Evolutionary conservation across 768 basidiomycete genomes (phyloP).

Genomic region (Lyophyllum atratum): DNA sequence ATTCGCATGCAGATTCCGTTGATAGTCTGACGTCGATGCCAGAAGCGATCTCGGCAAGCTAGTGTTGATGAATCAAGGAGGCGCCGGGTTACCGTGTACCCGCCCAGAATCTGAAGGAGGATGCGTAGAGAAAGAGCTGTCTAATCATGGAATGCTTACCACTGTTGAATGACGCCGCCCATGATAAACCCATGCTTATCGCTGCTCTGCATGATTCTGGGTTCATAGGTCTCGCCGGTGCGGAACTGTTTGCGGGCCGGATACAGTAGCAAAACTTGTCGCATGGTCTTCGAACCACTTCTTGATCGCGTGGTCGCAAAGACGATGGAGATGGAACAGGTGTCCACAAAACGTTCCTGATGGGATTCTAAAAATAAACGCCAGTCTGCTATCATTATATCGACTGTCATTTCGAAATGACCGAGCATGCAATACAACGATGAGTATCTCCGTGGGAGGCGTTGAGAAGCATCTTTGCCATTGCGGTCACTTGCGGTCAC

Average conservation of each 20-base stretch:
- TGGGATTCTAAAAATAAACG: conserved; percentile 2
- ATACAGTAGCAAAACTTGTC: background rate
- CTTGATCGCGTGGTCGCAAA: background rate
- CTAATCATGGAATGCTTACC: background rate
- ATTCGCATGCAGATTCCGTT: background rate
- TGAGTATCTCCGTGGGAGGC: background rate
- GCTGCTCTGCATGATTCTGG: background rate
- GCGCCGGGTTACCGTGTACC: background rate
- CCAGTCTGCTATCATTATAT: background rate
- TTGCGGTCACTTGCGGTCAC: background rate
- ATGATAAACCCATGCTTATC: background rate
- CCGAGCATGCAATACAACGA: background rate
- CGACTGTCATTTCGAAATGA: background rate
- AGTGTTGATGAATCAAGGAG: background rate
- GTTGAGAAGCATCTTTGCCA: background rate
- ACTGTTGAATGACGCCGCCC: background rate
- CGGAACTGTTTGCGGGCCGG: background rate
- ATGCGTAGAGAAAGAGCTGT: too few relatives aligned
- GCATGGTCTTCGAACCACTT: conserved; percentile 1
- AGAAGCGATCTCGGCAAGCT: background rate
- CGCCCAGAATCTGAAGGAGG: background rate
- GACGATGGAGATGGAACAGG: background rate
- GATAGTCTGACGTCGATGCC: background rate
- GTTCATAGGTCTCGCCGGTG: background rate
- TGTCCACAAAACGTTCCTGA: background rate